These are phyloP conservation scores for Strobilomyces dryophilus DNA, from an alignment of 768 basidiomycete species.

Conservation along the genomic window DNA sequence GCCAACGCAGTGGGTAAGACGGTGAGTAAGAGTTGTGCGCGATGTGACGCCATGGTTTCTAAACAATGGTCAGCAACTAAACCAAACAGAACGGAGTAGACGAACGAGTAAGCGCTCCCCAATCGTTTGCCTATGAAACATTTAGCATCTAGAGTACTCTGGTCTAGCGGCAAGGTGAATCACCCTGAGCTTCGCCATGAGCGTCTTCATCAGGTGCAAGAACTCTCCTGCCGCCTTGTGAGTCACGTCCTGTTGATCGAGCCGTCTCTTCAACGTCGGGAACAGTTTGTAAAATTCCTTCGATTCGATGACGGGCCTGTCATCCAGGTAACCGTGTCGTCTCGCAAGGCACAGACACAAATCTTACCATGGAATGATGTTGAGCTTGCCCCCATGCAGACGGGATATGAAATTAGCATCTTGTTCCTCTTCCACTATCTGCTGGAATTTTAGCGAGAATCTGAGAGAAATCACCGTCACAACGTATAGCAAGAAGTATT, in stretches of 20 bases:
- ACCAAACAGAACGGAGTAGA: background rate
- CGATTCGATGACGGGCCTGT: conserved; percentile 55
- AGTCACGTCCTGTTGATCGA: conserved; percentile 46
- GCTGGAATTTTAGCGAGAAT: conserved; percentile 53
- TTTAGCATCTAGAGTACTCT: background rate
- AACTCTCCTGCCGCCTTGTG: conserved; percentile 52
- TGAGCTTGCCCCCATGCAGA: conserved; percentile 49
- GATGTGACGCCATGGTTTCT: conserved; percentile 48
- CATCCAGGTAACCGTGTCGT: background rate
- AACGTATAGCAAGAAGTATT: background rate
- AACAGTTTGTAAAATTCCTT: conserved; percentile 54
- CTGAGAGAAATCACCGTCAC: conserved; percentile 24
- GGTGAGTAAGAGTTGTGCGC: conserved; percentile 37
- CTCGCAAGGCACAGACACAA: background rate
- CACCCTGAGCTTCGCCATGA: conserved; percentile 67
- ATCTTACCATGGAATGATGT: conserved; percentile 52
- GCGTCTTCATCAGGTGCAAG: conserved; percentile 52
- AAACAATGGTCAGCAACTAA: background rate
- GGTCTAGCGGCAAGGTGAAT: background rate
- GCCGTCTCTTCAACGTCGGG: conserved; percentile 38
- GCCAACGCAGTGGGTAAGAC: conserved; percentile 47
- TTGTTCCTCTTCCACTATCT: conserved; percentile 58
- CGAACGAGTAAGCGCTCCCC: conserved; percentile 58
- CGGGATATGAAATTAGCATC: conserved; percentile 58
- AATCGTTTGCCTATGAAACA: conserved; percentile 49